Base-by-base conservation (phyloP, 176 grass and related monocot genomes). In the Triticum turgidum region DNA sequence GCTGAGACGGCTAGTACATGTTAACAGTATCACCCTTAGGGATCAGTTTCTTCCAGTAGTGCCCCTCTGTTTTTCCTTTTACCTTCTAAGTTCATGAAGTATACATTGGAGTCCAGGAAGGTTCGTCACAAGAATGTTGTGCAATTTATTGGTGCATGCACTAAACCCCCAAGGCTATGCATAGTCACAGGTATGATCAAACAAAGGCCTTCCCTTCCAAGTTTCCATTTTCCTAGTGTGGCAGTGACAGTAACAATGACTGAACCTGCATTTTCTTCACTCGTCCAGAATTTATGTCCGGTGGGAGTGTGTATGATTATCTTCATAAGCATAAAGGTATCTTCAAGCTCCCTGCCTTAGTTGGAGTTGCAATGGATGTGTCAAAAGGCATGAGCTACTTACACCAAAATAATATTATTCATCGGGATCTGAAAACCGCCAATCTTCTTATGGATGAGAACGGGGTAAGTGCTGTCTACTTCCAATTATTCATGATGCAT, bases 381-480 rank as follows among this genome's bases (percentile, higher is more conserved):
- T 99, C 97, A 66, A 99, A 99, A 88, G 97, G 97, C 86, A 99
- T 99, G 97, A 99, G 74, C 84, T 99, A 99, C 89, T 94, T 99
- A 25, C 97, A 99, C 86, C 97, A 96, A 88, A 96, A 99, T 82
- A 96, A 99, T 81, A 99, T 99, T 86, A 96, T 99, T 83, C 97
- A 99, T 51, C 92, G 97, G 25, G 97, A 99, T 85, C 86, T 99
- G 78, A 99, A 99, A 88, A 94, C 97, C 61, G 97, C 94, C 71
- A 99, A 99, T 91, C 97, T 99, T 82, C 90, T 99, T 70, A 99
- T 99, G 97, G 97, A 99, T 80, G 97, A 99, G 92, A 99, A 93
- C 67, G 92, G 93, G 87, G 96, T 88, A 91, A 92, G 88, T 88
- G 54, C 59, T 32, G 9, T 79, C 5, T 42, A 61, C 2, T 9